Evolutionary conservation across 495 filamentous ascomycete species (phyloP), one percentile per base, ranked within the genome.

Genomic region (Pseudevernia furfuracea): DNA sequence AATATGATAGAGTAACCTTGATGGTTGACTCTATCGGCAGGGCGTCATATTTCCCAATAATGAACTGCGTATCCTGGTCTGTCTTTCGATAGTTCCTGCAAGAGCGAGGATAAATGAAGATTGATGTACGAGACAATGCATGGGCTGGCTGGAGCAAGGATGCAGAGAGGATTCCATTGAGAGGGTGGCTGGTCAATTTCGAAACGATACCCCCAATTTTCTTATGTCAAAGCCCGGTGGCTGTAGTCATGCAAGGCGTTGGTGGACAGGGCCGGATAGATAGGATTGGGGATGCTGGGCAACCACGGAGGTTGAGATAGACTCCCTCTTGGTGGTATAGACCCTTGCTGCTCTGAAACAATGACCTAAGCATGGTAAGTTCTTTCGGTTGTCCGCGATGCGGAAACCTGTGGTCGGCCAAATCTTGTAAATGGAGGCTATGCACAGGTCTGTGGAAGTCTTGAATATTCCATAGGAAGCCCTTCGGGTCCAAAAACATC

Each of bases 1-100:
- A 74, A 91, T 97, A 72, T 96, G 81, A 81, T 69, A 69, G 53
- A 79, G 39, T 23, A 32, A 21, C 71, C 70, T 72, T 68, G 69
- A 68, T 64, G 71, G 66, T 65, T 65, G 52, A 46, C 32, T 61
- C 59, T 56, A 32, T 64, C 60, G 21, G 49, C 68, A 66, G 56
- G 64, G 64, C 49, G 60, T 71, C 63, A 71, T 71, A 68, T 66
- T 64, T 70, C 70, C 70, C 68, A 68, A 70, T 66, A 71, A 70
- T 68, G 58, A 60, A 55, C 66, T 71, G 63, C 63, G 55, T 68
- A 71, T 71, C 68, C 70, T 70, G 70, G 70, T 69, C 66, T 66
- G 61, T 68, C 34, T 44, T 59, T 65, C 34, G 39, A 25, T 43
- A 61, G 8, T 41, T 23, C 43, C 46, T 68, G 62, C 62, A 67